Evolutionary conservation across 768 basidiomycete genomes (phyloP).

Genomic region (Kwoniella heveanensis): DNA sequence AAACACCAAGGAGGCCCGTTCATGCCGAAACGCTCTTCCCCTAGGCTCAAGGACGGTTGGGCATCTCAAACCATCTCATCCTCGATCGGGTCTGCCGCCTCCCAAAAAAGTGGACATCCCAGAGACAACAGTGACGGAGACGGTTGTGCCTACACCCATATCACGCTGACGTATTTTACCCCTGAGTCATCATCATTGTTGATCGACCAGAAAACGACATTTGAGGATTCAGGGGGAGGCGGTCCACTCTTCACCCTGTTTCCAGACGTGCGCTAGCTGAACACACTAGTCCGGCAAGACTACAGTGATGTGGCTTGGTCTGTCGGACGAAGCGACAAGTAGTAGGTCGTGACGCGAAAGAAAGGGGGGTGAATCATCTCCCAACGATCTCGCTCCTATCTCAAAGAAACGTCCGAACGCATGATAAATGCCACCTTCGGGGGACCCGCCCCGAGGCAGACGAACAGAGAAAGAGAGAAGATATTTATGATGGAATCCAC

Average conservation of each 20-base stretch:
- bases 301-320: no score
- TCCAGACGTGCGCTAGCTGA: background rate
- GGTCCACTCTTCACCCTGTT: background rate
- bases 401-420: background rate
- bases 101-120: background rate
- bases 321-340: no score
- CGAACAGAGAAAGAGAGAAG: background rate
- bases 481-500: background rate
- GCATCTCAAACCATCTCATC: no score
- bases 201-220: background rate
- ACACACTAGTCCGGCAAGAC: no score
- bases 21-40: background rate
- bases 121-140: background rate
- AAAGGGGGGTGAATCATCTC: background rate
- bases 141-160: background rate
- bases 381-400: background rate
- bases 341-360: background rate
- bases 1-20: background rate
- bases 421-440: no score
- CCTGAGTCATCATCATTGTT: background rate
- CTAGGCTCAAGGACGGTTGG: no score
- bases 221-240: background rate
- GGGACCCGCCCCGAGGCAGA: background rate
- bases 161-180: conserved; percentile 1
- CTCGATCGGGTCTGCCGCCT: background rate